Conservation (phyloP, 176 grass and related monocot species). For the Eleusine indica region DNA sequence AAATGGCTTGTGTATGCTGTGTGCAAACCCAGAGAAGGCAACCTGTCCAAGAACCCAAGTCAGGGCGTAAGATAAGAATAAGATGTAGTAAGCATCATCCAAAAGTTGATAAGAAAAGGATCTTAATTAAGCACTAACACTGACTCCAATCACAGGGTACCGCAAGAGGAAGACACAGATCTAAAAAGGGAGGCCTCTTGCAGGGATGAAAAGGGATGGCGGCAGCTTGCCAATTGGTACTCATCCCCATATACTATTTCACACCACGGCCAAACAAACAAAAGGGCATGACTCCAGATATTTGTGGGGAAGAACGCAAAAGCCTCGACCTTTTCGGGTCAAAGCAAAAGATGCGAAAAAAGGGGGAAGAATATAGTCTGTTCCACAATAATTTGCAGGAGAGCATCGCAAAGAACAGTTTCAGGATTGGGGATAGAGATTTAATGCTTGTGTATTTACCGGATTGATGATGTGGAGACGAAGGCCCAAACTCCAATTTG, state of each 20-base stretch:
- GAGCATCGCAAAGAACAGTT: not conserved
- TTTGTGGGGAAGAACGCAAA: slow-evolving; percentile 48
- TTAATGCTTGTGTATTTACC: slow-evolving; percentile 28
- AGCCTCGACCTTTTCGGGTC: slow-evolving; percentile 14
- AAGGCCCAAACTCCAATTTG: slow-evolving; percentile 42
- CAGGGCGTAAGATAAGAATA: slow-evolving; percentile 30
- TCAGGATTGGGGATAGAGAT: not conserved
- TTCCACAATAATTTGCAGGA: slow-evolving; percentile 29
- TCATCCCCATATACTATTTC: slow-evolving; percentile 17
- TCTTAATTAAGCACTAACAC: slow-evolving; percentile 39
- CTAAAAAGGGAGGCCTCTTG: slow-evolving; percentile 36
- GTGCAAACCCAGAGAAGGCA: slow-evolving; percentile 42
- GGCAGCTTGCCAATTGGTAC: slow-evolving; percentile 39
- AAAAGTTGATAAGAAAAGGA: slow-evolving; percentile 41
- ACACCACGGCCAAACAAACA: slow-evolving; percentile 18
- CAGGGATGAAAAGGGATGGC: slow-evolving; percentile 33
- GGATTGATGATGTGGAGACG: slow-evolving; percentile 32
- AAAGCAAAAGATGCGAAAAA: slow-evolving; percentile 12
- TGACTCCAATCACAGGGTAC: slow-evolving; percentile 42
- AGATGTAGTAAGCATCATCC: slow-evolving; percentile 45
- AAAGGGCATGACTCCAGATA: slow-evolving; percentile 15
- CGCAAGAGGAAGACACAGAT: slow-evolving; percentile 50
- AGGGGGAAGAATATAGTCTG: slow-evolving; percentile 11
- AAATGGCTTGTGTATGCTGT: slow-evolving; percentile 14
- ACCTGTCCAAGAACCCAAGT: slow-evolving; percentile 42